Conservation (phyloP, 2,329 filamentous ascomycete species). For the Colletotrichum navitas region DNA sequence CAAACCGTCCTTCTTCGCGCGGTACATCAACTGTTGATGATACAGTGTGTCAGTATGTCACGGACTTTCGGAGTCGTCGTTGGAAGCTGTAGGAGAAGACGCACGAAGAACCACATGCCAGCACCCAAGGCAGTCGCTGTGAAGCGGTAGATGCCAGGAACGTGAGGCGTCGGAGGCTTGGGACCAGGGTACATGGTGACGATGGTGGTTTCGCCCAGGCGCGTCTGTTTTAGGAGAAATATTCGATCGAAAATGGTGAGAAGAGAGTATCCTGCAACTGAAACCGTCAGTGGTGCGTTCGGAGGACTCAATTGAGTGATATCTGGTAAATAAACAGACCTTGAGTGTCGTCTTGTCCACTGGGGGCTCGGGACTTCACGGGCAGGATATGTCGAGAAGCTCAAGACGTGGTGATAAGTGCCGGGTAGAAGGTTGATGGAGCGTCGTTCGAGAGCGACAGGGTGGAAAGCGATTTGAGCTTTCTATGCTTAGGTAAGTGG, state of each 20-base stretch:
- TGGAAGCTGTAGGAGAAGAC: constrained; percentile 51
- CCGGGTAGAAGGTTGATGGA: background rate
- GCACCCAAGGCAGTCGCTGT: constrained; percentile 89
- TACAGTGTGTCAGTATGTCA: constrained; percentile 42
- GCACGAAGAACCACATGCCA: constrained; percentile 99
- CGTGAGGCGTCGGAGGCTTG: constrained; percentile 61
- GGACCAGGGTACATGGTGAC: constrained; percentile 44
- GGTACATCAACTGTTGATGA: constrained; percentile 83
- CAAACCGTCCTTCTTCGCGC: constrained; percentile 92
- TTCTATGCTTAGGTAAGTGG: constrained; percentile 36
- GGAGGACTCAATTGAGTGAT: background rate
- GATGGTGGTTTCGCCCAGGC: constrained; percentile 2
- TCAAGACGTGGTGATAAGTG: constrained; percentile 1
- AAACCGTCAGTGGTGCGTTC: constrained; percentile 1
- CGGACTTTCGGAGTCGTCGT: background rate
- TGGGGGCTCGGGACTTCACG: constrained; percentile 5
- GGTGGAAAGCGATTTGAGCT: constrained; percentile 1
- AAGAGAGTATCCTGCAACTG: constrained; percentile 4
- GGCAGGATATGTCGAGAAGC: background rate
- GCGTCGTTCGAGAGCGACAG: constrained; percentile 17
- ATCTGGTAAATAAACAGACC: background rate
- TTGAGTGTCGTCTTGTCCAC: constrained; percentile 13
- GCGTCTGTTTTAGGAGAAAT: constrained; percentile 15
- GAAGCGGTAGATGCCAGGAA: constrained; percentile 80
- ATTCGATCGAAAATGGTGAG: background rate